Percentiles rank a stretch among this genome's conserved stretches.
Conservation (phyloP, 2,329 filamentous ascomycete species). For the Hypoxylon rubiginosum region DNA sequence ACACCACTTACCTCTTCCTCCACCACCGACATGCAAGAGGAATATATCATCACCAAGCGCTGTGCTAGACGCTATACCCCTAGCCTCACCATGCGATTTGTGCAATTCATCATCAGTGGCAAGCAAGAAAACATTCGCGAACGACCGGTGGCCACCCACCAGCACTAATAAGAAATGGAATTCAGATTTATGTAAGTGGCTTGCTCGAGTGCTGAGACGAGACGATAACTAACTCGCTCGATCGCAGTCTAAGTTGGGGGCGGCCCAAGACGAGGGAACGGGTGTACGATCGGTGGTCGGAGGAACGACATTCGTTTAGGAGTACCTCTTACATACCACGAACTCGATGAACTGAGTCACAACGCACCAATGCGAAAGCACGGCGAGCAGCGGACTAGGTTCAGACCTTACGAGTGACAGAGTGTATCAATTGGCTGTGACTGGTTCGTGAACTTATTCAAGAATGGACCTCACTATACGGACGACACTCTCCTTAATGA, state of each 20-base stretch:
- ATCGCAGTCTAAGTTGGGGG: constrained; percentile 21
- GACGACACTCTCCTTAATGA: constrained; percentile 1
- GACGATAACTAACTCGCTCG: constrained; percentile 15
- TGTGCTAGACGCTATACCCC: constrained; percentile 21
- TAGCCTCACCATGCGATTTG: constrained; percentile 37
- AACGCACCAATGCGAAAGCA: constrained; percentile 1
- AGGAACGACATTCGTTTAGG: constrained; percentile 29
- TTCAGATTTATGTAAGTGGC: constrained; percentile 19
- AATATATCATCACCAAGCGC: constrained; percentile 39
- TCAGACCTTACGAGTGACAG: not conserved
- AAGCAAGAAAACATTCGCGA: constrained; percentile 44
- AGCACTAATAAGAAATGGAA: constrained; percentile 30
- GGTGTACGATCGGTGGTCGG: constrained; percentile 29
- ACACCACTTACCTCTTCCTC: not conserved
- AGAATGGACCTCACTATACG: constrained; percentile 1
- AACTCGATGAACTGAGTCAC: constrained; percentile 15
- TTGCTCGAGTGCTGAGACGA: too few relatives aligned
- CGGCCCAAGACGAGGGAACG: constrained; percentile 6
- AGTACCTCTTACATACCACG: constrained; percentile 32
- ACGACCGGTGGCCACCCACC: constrained; percentile 32
- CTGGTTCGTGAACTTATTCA: constrained; percentile 1
- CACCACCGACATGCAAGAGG: constrained; percentile 31
- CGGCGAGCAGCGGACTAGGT: too few relatives aligned
- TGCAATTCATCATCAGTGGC: constrained; percentile 40
- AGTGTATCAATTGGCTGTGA: not conserved